phyloP scores from a whole-genome alignment of 331 rosid species.

The Cydonia oblonga region DNA sequence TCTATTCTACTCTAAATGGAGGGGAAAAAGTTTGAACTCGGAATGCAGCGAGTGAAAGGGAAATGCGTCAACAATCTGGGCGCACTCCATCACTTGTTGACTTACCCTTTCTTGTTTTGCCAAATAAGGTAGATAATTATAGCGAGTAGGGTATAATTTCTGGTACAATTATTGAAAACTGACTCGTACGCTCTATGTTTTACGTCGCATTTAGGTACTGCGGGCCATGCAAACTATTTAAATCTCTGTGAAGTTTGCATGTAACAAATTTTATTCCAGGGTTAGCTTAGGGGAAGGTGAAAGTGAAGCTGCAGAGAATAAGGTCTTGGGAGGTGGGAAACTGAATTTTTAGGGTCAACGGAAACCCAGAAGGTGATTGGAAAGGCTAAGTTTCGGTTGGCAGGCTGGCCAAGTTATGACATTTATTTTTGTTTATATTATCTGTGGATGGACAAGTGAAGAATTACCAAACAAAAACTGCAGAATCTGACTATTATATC shows the following conservation, averaged over 20 bases:
- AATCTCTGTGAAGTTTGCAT: too few species aligned
- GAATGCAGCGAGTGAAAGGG: neutral
- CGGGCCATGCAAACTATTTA: neutral
- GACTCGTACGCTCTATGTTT: neutral
- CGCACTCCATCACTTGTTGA: neutral
- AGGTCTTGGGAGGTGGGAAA: neutral
- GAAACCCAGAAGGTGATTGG: constrained; percentile 1
- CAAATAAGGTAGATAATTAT: neutral
- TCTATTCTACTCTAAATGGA: neutral
- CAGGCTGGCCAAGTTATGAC: neutral
- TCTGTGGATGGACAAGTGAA: neutral
- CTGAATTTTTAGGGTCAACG: too few species aligned
- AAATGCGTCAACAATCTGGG: neutral
- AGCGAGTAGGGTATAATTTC: neutral
- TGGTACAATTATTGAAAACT: neutral
- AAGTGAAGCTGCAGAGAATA: neutral
- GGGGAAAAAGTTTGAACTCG: neutral
- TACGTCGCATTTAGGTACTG: neutral
- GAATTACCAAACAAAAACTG: neutral
- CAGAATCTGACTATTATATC: neutral
- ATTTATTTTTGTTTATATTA: neutral
- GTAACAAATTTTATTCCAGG: neutral
- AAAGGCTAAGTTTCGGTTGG: neutral
- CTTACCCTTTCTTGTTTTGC: neutral
- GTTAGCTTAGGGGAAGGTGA: neutral